Evolutionary conservation across 2,329 filamentous ascomycete genomes (phyloP).

Genomic region (Septoria petroselini): DNA sequence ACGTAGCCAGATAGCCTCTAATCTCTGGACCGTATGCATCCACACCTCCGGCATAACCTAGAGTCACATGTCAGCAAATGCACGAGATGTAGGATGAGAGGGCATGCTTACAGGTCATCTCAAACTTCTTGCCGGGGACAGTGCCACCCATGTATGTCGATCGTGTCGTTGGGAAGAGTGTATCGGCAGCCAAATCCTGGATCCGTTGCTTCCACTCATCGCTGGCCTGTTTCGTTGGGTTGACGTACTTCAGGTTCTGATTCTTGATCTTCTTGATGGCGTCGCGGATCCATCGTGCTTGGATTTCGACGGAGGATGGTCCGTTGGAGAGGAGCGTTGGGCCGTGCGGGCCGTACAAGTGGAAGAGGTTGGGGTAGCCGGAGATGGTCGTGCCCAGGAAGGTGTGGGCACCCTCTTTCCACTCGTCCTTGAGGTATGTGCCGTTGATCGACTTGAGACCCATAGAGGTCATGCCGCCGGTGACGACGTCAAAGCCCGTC

Average conservation of each 20-base stretch:
- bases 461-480: conserved; percentile 47
- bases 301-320: conserved; percentile 43
- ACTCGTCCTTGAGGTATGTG: conserved; percentile 39
- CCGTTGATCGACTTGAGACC: conserved; percentile 42
- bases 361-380: conserved; percentile 34
- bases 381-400: conserved; percentile 45
- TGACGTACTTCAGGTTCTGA: conserved; percentile 30
- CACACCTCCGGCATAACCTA: conserved; percentile 31
- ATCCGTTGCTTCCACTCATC: conserved; percentile 34
- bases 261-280: conserved; percentile 30
- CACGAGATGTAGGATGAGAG: no score
- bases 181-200: conserved; percentile 29
- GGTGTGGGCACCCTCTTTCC: conserved; percentile 45
- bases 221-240: conserved; percentile 32
- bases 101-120: conserved; percentile 29
- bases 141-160: conserved; percentile 34
- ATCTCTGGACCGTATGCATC: conserved; percentile 32
- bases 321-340: conserved; percentile 46
- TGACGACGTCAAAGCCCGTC: conserved; percentile 39
- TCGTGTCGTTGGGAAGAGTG: conserved; percentile 31
- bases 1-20: conserved; percentile 23
- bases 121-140: conserved; percentile 30
- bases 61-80: no score
- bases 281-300: conserved; percentile 42
- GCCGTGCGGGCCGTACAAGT: conserved; percentile 44